Conservation (phyloP, 805 yeast species). For the Cyberlindnera mississippiensis region DNA sequence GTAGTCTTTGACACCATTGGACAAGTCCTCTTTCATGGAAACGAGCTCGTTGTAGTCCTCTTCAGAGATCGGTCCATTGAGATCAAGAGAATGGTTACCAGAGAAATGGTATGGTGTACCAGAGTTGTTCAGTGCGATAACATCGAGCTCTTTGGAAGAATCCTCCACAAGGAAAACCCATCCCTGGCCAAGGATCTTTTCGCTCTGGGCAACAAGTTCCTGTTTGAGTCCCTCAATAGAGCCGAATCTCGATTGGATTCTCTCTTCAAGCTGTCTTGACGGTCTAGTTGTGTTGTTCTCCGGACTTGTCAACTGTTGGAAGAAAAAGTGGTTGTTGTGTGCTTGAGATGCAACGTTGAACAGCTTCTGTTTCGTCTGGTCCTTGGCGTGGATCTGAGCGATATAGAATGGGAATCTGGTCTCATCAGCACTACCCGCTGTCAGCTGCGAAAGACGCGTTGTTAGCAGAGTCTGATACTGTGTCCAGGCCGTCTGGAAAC, state of each 20-base stretch:
- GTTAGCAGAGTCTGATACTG: constrained; percentile 70
- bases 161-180: constrained; percentile 73
- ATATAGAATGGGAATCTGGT: constrained; percentile 72
- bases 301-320: constrained; percentile 49
- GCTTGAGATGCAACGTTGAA: constrained; percentile 89
- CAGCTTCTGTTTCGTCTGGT: constrained; percentile 59
- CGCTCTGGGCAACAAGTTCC: constrained; percentile 16
- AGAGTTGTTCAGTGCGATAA: constrained; percentile 59
- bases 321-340: constrained; percentile 87
- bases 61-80: constrained; percentile 65
- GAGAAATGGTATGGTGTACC: constrained; percentile 75
- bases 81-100: constrained; percentile 67
- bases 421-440: constrained; percentile 79
- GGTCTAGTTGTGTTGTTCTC: constrained; percentile 29
- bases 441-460: constrained; percentile 54
- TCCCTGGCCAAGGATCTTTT: constrained; percentile 52
- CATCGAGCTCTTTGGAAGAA: constrained; percentile 51
- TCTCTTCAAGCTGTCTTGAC: constrained; percentile 32
- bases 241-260: constrained; percentile 37
- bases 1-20: constrained; percentile 47
- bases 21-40: constrained; percentile 39
- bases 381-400: constrained; percentile 59
- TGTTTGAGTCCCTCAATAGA: constrained; percentile 22
- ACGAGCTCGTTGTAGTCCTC: constrained; percentile 46
- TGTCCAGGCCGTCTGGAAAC: constrained; percentile 73